phyloP scores from a whole-genome alignment of 352 stramenopile genomes.

The Phytophthora pinifolia region DNA sequence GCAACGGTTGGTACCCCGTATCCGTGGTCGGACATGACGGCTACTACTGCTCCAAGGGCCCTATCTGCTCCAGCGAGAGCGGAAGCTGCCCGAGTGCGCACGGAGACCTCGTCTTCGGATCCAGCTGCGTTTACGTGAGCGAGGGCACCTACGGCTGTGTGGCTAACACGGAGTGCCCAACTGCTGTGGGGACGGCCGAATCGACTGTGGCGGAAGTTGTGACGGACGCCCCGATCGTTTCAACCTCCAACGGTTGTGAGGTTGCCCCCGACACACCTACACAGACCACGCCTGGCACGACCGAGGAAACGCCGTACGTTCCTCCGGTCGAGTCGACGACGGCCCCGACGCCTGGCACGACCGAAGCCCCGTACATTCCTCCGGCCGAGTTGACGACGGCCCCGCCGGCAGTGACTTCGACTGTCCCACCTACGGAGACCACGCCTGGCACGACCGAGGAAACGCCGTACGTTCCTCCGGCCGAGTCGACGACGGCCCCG shows the following conservation, averaged over 20 bases:
- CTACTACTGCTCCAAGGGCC: constrained; percentile 37
- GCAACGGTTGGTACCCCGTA: constrained; percentile 34
- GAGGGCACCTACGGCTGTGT: constrained; percentile 32
- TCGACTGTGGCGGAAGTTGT: not conserved
- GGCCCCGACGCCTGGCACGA: too few relatives aligned
- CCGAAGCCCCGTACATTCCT: too few relatives aligned
- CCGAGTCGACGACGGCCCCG: not conserved
- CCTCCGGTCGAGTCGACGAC: not conserved
- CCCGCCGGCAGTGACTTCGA: not conserved
- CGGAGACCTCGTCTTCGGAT: constrained; percentile 24
- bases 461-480: constrained; percentile 3
- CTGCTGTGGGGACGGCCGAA: constrained; percentile 1
- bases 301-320: constrained; percentile 1
- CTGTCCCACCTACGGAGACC: not conserved
- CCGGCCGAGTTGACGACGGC: too few relatives aligned
- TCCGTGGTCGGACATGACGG: constrained; percentile 28
- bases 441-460: not conserved
- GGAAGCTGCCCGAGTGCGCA: constrained; percentile 32
- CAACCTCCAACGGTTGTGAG: constrained; percentile 12
- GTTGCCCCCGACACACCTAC: constrained; percentile 15
- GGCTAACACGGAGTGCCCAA: constrained; percentile 23
- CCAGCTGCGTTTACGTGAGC: constrained; percentile 23
- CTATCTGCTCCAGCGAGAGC: constrained; percentile 19
- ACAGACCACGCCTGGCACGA: not conserved
- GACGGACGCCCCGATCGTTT: constrained; percentile 2